These are phyloP conservation scores for Ophiocordyceps camponoti-floridani DNA, from an alignment of 2,329 filamentous ascomycete species.

Conservation along the genomic window DNA sequence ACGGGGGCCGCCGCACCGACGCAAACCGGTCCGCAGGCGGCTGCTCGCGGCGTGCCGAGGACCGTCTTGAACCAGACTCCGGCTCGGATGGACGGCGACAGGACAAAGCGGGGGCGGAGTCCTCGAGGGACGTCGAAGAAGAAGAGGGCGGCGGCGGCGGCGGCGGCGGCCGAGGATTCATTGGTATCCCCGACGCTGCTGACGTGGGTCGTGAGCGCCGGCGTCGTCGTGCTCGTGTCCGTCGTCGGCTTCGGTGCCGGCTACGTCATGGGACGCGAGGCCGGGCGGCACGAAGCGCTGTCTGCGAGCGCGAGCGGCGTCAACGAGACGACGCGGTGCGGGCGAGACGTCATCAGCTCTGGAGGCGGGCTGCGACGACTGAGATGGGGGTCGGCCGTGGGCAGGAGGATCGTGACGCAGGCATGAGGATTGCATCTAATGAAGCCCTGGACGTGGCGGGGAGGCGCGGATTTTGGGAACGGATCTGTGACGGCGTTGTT, in stretches of 20 bases:
- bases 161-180: constrained; percentile 16
- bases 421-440: constrained; percentile 2
- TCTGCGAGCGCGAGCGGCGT: constrained; percentile 21
- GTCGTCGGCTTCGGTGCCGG: constrained; percentile 53
- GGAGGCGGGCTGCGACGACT: constrained; percentile 33
- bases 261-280: constrained; percentile 49
- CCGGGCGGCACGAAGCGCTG: constrained; percentile 41
- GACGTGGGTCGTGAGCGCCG: constrained; percentile 48
- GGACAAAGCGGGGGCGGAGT: constrained; percentile 28
- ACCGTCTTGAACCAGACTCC: constrained; percentile 12
- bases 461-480: too few relatives aligned
- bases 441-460: not conserved
- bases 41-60: constrained; percentile 7
- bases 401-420: constrained; percentile 29
- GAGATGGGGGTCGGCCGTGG: constrained; percentile 31
- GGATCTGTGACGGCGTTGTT: too few relatives aligned
- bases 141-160: constrained; percentile 18
- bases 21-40: constrained; percentile 5
- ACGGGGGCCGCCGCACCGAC: constrained; percentile 16
- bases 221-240: constrained; percentile 48
- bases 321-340: constrained; percentile 29
- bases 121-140: constrained; percentile 41
- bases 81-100: constrained; percentile 17
- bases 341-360: constrained; percentile 33
- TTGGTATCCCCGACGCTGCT: constrained; percentile 41